Evolutionary conservation across 305 asterid species (phyloP).

Genomic region (Ilex paraguariensis): DNA sequence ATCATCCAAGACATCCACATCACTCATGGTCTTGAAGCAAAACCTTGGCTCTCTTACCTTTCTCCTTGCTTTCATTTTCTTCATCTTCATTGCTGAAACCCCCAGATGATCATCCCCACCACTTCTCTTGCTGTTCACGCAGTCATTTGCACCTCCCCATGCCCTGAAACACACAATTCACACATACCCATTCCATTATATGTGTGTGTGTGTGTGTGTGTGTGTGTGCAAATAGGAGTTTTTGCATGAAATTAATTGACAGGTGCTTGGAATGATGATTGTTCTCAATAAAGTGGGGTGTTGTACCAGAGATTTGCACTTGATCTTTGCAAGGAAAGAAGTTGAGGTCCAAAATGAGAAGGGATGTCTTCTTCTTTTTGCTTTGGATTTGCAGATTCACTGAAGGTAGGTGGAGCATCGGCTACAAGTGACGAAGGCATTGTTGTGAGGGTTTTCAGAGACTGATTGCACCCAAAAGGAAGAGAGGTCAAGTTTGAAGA

Average conservation of each 20-base stretch:
- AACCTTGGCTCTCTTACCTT: constrained; percentile 94
- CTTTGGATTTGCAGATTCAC: constrained; percentile 29
- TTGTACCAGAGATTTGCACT: constrained; percentile 53
- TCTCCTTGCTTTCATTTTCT: constrained; percentile 69
- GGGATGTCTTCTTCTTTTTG: constrained; percentile 29
- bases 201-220: no score
- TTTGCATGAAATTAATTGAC: not conserved
- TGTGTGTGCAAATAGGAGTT: no score
- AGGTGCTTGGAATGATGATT: not conserved
- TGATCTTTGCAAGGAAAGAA: constrained; percentile 61
- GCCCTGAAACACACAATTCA: constrained; percentile 31
- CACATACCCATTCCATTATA: no score
- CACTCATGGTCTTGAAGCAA: constrained; percentile 94
- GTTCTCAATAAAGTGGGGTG: not conserved
- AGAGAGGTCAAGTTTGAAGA: constrained; percentile 34
- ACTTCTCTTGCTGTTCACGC: constrained; percentile 41
- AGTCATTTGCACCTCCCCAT: constrained; percentile 60
- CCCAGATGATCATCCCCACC: constrained; percentile 46
- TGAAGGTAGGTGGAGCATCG: constrained; percentile 30
- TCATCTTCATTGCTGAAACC: constrained; percentile 61
- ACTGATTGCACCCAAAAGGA: constrained; percentile 36
- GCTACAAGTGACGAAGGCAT: constrained; percentile 21
- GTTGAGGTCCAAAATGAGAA: constrained; percentile 46
- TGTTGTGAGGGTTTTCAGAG: constrained; percentile 43
- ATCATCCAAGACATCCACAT: constrained; percentile 86